These are phyloP conservation scores for Xerocomus nothofagi DNA, from an alignment of 1,284 basidiomycete genomes.

Conservation along the genomic window DNA sequence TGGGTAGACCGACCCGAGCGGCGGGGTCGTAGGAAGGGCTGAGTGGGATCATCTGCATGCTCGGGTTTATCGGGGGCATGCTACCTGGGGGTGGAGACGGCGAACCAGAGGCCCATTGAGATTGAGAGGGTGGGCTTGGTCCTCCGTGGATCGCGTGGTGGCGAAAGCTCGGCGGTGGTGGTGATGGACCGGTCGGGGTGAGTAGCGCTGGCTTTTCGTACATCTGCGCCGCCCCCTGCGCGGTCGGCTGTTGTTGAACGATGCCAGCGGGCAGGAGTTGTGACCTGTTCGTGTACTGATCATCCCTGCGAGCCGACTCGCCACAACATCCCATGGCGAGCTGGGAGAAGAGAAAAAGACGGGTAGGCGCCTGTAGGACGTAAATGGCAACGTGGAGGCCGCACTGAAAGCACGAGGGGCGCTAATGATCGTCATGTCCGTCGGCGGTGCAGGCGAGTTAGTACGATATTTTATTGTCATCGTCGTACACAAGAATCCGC, in stretches of 20 bases:
- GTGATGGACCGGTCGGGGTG: conserved; percentile 26
- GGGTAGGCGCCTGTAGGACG: conserved; percentile 14
- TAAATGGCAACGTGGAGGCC: conserved; percentile 13
- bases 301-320: conserved; percentile 36
- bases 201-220: conserved; percentile 27
- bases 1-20: neutral
- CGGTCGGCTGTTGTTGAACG: conserved; percentile 54
- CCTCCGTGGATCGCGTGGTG: conserved; percentile 17
- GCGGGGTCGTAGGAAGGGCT: conserved; percentile 8
- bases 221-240: conserved; percentile 35
- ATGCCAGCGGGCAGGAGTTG: conserved; percentile 23
- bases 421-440: no score
- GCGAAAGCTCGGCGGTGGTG: conserved; percentile 27
- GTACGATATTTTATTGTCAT: no score
- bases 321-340: conserved; percentile 61
- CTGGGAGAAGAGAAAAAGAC: neutral
- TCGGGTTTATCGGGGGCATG: neutral
- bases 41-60: neutral
- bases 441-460: no score
- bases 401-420: conserved; percentile 3
- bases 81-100: conserved; percentile 34
- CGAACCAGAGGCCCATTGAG: conserved; percentile 35
- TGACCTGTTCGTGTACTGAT: conserved; percentile 36
- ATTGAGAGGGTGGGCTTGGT: conserved; percentile 6
- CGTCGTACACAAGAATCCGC: no score